Evolutionary conservation across 1,139 yeast genomes (phyloP).

Genomic region (Citeromyces hawaiiensis): DNA sequence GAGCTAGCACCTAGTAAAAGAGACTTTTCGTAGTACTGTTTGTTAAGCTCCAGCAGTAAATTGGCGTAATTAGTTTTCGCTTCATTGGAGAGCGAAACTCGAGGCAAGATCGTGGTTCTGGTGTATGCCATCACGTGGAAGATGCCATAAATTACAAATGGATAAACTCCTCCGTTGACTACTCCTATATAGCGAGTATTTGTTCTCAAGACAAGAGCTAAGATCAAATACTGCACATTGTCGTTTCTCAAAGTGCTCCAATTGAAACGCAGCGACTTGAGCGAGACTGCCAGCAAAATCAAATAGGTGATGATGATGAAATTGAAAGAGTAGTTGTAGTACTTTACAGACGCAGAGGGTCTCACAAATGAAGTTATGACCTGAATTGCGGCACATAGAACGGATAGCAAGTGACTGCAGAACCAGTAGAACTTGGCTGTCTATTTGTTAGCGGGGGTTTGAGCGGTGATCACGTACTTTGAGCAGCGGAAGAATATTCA

Average conservation of each 20-base stretch:
- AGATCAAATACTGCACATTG: constrained; percentile 32
- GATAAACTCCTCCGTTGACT: constrained; percentile 20
- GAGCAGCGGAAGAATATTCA: too few relatives aligned
- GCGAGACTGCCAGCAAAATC: constrained; percentile 34
- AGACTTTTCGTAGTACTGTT: constrained; percentile 28
- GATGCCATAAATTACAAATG: constrained; percentile 41
- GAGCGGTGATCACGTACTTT: too few relatives aligned
- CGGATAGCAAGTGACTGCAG: constrained; percentile 29
- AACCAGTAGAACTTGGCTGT: constrained; percentile 44
- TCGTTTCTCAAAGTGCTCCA: constrained; percentile 26
- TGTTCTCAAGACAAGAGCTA: constrained; percentile 24
- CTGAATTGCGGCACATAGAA: constrained; percentile 21
- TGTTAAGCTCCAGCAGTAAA: constrained; percentile 5
- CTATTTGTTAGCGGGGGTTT: constrained; percentile 5
- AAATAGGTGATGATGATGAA: constrained; percentile 31
- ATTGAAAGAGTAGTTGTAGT: constrained; percentile 24
- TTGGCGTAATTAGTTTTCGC: not conserved
- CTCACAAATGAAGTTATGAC: constrained; percentile 21
- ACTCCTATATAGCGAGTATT: constrained; percentile 12
- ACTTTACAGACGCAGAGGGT: constrained; percentile 14
- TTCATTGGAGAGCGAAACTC: constrained; percentile 13
- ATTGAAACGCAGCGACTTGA: constrained; percentile 17
- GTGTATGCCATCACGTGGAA: constrained; percentile 45
- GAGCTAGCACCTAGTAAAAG: constrained; percentile 31
- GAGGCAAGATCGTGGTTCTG: constrained; percentile 18